Evolutionary conservation across 1,139 yeast genomes (phyloP), one percentile per base, ranked within the genome.

Genomic region (Yarrowia galli): DNA sequence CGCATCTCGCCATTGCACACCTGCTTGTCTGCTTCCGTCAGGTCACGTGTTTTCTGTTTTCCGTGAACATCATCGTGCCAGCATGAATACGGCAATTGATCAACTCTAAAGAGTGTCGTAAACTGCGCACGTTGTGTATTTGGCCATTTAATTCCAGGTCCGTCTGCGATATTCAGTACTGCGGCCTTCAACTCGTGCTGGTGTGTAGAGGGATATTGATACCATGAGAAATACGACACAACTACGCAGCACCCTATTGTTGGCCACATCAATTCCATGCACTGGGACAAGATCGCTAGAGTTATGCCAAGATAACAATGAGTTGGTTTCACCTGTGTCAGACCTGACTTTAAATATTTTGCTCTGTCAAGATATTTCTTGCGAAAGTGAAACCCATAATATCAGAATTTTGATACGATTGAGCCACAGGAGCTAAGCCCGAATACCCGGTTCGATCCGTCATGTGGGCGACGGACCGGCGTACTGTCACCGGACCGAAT

Each of bases 81-180:
- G 46, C 61, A 54, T 54, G 38, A 25, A 25, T 40, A 36, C 61
- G 36, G 61, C 61, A 40, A 25, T 40, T 3, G 12, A 23, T 13
- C 61, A 54, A 54, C 61, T 54, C 20, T 40, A 54, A 51, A 36
- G 60, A 53, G 42, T 53, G 58, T 40, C 38, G 56, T 20, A 10
- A 28, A 28, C 32, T 28, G 32, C 32, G 32, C 32, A 8, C 32
- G 32, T 10, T 28, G 32, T 28, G 32, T 8, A 2, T 28, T 28
- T 28, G 32, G 32, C 32, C 32, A 5, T 28, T 10, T 10, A 10
- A 10, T 3, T 28, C 32, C 32, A 28, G 32, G 32, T 28, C 32
- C 32, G 32, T 28, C 6, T 10, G 1, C 32, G 32, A 28, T 6
- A 7, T 28, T 28, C 32, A 10, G 1, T 28, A 28, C 32, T 28